Base-by-base conservation (phyloP, 805 yeast species). In the Metschnikowia lunata region DNA sequence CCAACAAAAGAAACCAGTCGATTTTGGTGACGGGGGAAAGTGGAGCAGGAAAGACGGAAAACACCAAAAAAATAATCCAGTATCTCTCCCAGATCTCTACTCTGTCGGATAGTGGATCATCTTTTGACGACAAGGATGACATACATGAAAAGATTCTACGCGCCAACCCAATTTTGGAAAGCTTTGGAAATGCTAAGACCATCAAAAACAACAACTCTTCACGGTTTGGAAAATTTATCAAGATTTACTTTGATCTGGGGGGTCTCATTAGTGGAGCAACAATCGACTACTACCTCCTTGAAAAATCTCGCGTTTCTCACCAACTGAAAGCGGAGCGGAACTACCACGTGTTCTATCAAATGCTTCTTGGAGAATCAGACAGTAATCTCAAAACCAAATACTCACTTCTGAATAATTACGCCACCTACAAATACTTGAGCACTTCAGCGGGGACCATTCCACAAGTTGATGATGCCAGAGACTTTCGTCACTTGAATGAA, bases 31-130 rank as follows among this genome's bases (percentile, higher is more conserved):
- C 99, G 0, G 99, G 99, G 51, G 99, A 93, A 61, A 85, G 95
- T 23, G 99, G 99, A 53, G 99, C 99, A 0, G 99, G 99, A 42
- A 93, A 93, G 61, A 93, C 99, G 0, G 99, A 93, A 66, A 93
- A 88, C 55, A 93, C 99, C 5, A 93, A 93, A 63, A 89, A 86
- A 60, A 89, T 93, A 43, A 84, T 93, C 47, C 97, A 90, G 62
- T 93, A 89, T 62, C 73, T 93, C 45, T 88, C 97, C 1, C 81
- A 88, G 7, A 82, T 88, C 26, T 80, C 95, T 1, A 59, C 76
- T 8, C 29, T 32, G 8, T 37, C 40, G 35, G 44, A 42, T 4
- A 29, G 39, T 13, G 35, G 18, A 40, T 30, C 52, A 13, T 38
- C 48, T 12, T 37, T 42, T 8, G 48, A 40, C 31, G 46, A 40